A percentile compares a stretch with the other conserved stretches of the same genome.
phyloP scores from a whole-genome alignment of 2,329 filamentous ascomycete species.

The Gnomoniopsis sp. region DNA sequence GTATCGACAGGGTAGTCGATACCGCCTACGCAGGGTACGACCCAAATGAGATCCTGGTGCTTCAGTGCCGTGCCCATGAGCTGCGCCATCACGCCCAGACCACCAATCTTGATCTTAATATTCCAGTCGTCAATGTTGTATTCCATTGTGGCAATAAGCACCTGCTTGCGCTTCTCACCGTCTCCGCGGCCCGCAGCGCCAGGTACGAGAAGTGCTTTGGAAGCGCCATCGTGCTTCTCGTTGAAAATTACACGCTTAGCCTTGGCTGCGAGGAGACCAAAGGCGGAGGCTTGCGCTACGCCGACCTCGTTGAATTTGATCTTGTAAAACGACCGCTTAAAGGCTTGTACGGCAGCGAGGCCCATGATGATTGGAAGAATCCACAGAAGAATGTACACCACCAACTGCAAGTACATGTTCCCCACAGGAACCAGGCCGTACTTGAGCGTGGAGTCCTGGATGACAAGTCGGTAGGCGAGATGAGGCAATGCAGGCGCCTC shows the following conservation, averaged over 20 bases:
- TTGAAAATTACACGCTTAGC: constrained; percentile 10
- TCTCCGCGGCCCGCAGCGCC: not conserved
- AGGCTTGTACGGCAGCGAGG: constrained; percentile 46
- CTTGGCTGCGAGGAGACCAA: constrained; percentile 23
- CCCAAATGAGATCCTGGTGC: constrained; percentile 64
- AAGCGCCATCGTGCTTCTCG: constrained; percentile 46
- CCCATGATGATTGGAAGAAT: constrained; percentile 51
- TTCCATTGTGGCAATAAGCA: constrained; percentile 40
- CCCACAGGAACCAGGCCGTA: constrained; percentile 53
- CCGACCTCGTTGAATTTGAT: constrained; percentile 42
- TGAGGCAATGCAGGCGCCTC: constrained; percentile 48
- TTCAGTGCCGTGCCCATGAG: constrained; percentile 64
- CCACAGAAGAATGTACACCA: constrained; percentile 50
- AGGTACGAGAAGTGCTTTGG: constrained; percentile 27
- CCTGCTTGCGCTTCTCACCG: constrained; percentile 23
- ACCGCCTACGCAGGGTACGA: constrained; percentile 59
- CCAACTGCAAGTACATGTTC: constrained; percentile 48
- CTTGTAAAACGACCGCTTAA: constrained; percentile 51
- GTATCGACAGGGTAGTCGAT: constrained; percentile 62
- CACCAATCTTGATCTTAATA: constrained; percentile 70
- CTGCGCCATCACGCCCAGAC: constrained; percentile 68
- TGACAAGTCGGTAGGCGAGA: constrained; percentile 49
- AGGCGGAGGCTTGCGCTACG: constrained; percentile 11
- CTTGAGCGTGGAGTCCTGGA: constrained; percentile 51
- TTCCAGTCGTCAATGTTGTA: constrained; percentile 69